Percentiles rank a stretch among this genome's conserved stretches.
Evolutionary conservation across 2,329 filamentous ascomycete species (phyloP).

Genomic region (Clonostachys rhizophaga): DNA sequence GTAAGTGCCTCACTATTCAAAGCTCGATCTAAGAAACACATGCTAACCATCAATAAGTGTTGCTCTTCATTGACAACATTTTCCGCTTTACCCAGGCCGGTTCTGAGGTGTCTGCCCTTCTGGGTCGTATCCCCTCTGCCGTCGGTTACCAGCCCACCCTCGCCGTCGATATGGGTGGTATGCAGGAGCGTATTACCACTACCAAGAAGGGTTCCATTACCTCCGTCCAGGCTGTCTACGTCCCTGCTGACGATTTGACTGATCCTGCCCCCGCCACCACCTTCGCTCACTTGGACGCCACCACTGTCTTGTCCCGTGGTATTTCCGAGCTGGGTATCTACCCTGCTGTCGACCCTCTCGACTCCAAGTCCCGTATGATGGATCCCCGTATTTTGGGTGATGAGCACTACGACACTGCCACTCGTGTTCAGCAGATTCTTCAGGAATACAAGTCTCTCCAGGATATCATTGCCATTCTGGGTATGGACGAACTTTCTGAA

Average conservation of each 20-base stretch:
- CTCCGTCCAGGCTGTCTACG: slow-evolving; percentile 99
- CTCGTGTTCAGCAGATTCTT: slow-evolving; percentile 96
- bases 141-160: slow-evolving; percentile 99
- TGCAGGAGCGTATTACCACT: slow-evolving; percentile 99
- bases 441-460: slow-evolving; percentile 99
- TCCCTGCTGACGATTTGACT: slow-evolving; percentile 99
- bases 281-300: slow-evolving; percentile 99
- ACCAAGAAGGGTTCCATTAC: slow-evolving; percentile 99
- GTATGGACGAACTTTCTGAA: slow-evolving; percentile 99
- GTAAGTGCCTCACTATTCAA: slow-evolving; percentile 35
- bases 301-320: slow-evolving; percentile 99
- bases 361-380: slow-evolving; percentile 99
- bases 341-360: slow-evolving; percentile 98
- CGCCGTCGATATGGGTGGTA: slow-evolving; percentile 96
- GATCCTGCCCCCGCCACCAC: slow-evolving; percentile 98
- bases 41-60: slow-evolving; percentile 48
- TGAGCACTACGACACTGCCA: slow-evolving; percentile 94
- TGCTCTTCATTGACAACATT: slow-evolving; percentile 99
- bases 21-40: not conserved
- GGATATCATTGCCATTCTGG: slow-evolving; percentile 99
- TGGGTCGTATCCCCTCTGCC: slow-evolving; percentile 99
- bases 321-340: slow-evolving; percentile 99
- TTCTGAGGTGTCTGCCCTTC: slow-evolving; percentile 98
- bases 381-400: slow-evolving; percentile 98
- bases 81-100: slow-evolving; percentile 99